A percentile compares a stretch with the other conserved stretches of the same genome.
phyloP scores from a whole-genome alignment of 2,329 filamentous ascomycete species.

The Sporothrix protearum region DNA sequence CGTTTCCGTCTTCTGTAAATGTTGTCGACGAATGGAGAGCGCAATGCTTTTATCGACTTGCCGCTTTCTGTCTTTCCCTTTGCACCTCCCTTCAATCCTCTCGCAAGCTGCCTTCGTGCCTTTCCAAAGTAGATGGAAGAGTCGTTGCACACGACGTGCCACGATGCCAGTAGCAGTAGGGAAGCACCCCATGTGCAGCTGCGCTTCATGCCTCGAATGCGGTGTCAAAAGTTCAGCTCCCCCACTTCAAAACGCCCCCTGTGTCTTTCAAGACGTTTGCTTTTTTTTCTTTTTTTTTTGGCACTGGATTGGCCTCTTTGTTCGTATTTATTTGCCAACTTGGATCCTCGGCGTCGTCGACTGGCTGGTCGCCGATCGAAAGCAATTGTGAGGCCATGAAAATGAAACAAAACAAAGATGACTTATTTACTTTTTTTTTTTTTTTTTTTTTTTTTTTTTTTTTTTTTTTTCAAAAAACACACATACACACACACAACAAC shows the following conservation, averaged over 20 bases:
- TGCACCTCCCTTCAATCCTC: background rate
- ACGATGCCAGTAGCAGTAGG: background rate
- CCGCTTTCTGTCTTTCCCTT: background rate
- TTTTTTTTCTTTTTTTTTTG: background rate
- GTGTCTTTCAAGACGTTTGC: background rate
- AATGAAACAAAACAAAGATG: no score
- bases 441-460: no score
- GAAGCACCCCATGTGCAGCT: background rate
- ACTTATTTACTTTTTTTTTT: no score
- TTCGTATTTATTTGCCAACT: background rate
- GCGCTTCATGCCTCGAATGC: background rate
- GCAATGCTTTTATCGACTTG: background rate
- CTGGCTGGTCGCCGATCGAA: background rate
- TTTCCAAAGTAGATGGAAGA: background rate
- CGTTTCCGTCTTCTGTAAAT: background rate
- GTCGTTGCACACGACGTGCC: background rate
- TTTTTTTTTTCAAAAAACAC: background rate
- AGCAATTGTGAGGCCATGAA: background rate
- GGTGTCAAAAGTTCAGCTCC: background rate
- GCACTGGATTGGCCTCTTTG: background rate
- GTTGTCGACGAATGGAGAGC: background rate
- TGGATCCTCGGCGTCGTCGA: background rate
- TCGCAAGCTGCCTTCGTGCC: background rate
- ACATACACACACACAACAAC: background rate
- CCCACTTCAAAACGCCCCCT: conserved; percentile 4